A percentile compares a stretch with the other conserved stretches of the same genome.
These are phyloP conservation scores for Orbilia oligospora DNA, from an alignment of 2,329 filamentous ascomycete species.

Conservation along the genomic window DNA sequence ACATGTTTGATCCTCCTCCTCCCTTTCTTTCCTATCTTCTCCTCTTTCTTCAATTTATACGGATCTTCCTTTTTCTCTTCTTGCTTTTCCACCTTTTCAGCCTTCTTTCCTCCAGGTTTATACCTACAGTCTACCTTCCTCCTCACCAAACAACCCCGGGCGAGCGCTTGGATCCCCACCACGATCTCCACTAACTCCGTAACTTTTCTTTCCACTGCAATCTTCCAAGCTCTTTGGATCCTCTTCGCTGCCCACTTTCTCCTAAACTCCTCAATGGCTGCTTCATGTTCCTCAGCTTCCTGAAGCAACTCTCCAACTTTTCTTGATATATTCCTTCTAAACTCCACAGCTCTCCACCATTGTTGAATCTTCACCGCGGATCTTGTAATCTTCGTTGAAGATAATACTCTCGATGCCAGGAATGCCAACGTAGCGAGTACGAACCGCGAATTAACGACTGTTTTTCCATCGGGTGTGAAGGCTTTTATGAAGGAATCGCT, in stretches of 20 bases:
- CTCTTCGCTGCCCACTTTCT: conserved; percentile 58
- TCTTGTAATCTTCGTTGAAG: conserved; percentile 67
- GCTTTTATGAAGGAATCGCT: conserved; percentile 61
- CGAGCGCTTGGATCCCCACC: conserved; percentile 20
- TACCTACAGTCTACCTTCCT: conserved; percentile 43
- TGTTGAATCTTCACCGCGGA: conserved; percentile 56
- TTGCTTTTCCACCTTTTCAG: conserved; percentile 4
- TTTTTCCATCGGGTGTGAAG: conserved; percentile 63
- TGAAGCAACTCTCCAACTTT: conserved; percentile 35
- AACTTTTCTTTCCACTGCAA: conserved; percentile 41
- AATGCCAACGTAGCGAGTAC: conserved; percentile 74
- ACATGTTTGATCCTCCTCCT: conserved; percentile 28
- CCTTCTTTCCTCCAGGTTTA: conserved; percentile 12
- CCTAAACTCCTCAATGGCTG: conserved; percentile 7
- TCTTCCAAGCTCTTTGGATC: conserved; percentile 62
- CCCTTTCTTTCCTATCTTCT: conserved; percentile 24
- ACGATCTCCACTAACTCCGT: conserved; percentile 17
- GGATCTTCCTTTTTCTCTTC: conserved; percentile 38
- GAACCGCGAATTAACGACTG: conserved; percentile 72
- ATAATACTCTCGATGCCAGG: conserved; percentile 73
- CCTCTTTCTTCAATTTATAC: conserved; percentile 26
- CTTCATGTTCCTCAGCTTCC: conserved; percentile 52
- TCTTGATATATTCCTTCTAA: conserved; percentile 50
- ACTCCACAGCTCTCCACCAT: conserved; percentile 61
- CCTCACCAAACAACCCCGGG: conserved; percentile 25